Evolutionary conservation across 169 alveolate species (phyloP).

Genomic region (Plasmodium adleri): DNA sequence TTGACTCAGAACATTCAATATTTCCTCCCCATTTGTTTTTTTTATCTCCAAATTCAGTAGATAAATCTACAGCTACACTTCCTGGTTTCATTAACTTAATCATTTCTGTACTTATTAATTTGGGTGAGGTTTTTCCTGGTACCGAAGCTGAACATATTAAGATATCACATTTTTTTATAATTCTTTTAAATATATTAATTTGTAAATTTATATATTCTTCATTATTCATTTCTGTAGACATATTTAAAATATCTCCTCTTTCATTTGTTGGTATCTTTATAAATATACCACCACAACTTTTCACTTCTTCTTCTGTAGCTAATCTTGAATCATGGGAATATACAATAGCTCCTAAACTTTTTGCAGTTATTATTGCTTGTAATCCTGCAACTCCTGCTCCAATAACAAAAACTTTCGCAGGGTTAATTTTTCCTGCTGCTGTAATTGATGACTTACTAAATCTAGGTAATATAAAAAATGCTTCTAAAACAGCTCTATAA

Average conservation of each 20-base stretch:
- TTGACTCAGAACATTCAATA: slow-evolving; percentile 87
- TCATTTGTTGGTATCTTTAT: slow-evolving; percentile 88
- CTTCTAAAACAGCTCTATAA: slow-evolving; percentile 95
- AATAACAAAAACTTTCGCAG: slow-evolving; percentile 94
- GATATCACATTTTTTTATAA: slow-evolving; percentile 90
- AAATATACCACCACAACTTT: slow-evolving; percentile 87
- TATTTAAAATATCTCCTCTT: slow-evolving; percentile 74
- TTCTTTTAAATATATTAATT: slow-evolving; percentile 84
- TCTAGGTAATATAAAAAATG: slow-evolving; percentile 91
- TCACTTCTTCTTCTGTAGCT: slow-evolving; percentile 89
- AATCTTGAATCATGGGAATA: slow-evolving; percentile 90
- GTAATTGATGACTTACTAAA: slow-evolving; percentile 92
- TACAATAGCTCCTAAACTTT: slow-evolving; percentile 92
- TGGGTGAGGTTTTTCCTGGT: slow-evolving; percentile 95
- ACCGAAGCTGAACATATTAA: slow-evolving; percentile 93
- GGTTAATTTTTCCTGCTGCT: slow-evolving; percentile 95
- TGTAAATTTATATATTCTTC: slow-evolving; percentile 83
- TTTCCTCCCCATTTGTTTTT: slow-evolving; percentile 92
- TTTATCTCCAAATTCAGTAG: slow-evolving; percentile 88
- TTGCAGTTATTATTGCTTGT: slow-evolving; percentile 95
- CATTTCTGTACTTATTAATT: slow-evolving; percentile 88
- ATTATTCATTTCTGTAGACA: slow-evolving; percentile 30
- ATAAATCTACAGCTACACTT: slow-evolving; percentile 93
- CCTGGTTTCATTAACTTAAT: slow-evolving; percentile 91
- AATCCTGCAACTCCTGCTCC: slow-evolving; percentile 98